These are phyloP conservation scores for Suillus plorans DNA, from an alignment of 768 basidiomycete genomes.

Conservation along the genomic window DNA sequence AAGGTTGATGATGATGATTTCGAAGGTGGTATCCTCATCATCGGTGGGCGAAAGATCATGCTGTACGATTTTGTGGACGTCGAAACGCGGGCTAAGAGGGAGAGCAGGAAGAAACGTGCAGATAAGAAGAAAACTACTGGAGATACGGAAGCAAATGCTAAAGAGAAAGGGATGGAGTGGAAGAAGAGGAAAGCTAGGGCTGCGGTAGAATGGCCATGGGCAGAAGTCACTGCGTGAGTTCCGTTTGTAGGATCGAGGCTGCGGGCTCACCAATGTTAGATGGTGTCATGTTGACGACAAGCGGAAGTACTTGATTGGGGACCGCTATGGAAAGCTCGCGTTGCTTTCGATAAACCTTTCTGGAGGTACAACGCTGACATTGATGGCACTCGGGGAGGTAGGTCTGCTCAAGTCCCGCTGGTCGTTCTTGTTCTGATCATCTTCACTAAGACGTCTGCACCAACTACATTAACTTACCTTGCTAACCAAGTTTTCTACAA, in stretches of 20 bases:
- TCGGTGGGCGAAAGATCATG: conserved; percentile 66
- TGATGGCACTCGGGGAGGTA: conserved; percentile 75
- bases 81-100: conserved; percentile 50
- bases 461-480: conserved; percentile 72
- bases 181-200: conserved; percentile 56
- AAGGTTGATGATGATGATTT: conserved; percentile 31
- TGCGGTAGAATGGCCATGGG: conserved; percentile 74
- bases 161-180: conserved; percentile 53
- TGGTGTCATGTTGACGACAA: conserved; percentile 52
- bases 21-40: conserved; percentile 68
- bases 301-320: conserved; percentile 60
- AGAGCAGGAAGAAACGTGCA: conserved; percentile 52
- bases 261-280: conserved; percentile 30
- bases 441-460: conserved; percentile 57
- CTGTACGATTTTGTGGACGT: conserved; percentile 57
- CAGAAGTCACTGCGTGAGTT: conserved; percentile 65
- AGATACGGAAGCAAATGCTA: conserved; percentile 40
- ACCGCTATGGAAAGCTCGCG: conserved; percentile 68
- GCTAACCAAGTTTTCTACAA: conserved; percentile 69
- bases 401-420: conserved; percentile 8
- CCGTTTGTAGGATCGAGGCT: neutral
- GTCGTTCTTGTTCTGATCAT: conserved; percentile 8
- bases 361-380: conserved; percentile 38
- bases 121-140: conserved; percentile 51
- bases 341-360: conserved; percentile 56